Evolutionary conservation across 2,329 filamentous ascomycete genomes (phyloP).

Genomic region (Neofusicoccum kwambonambiense): DNA sequence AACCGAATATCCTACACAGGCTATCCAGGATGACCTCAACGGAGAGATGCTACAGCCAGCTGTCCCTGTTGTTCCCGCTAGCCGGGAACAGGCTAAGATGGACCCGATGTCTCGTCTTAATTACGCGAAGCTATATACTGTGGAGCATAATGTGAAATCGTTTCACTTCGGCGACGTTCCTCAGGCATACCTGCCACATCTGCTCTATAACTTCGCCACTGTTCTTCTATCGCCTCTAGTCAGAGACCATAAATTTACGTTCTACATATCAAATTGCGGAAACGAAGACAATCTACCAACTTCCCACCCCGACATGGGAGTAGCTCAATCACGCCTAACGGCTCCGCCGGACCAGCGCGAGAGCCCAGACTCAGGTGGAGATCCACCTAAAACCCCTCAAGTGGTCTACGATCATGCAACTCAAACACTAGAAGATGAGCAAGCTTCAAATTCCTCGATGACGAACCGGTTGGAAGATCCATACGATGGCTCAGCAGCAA

Average conservation of each 20-base stretch:
- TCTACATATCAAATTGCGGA: too few relatives aligned
- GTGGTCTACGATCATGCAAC: too few relatives aligned
- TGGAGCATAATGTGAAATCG: conserved; percentile 33
- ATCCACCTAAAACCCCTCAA: too few relatives aligned
- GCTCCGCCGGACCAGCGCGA: rapidly evolving
- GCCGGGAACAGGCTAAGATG: conserved; percentile 20
- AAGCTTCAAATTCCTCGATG: too few relatives aligned
- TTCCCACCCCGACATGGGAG: too few relatives aligned
- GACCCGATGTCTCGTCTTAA: conserved; percentile 26
- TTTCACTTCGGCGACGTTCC: conserved; percentile 26
- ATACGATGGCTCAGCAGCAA: too few relatives aligned
- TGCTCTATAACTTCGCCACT: background rate
- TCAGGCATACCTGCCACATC: background rate
- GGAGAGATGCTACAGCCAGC: conserved; percentile 19
- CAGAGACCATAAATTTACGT: too few relatives aligned
- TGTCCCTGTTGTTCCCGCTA: conserved; percentile 20
- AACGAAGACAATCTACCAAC: too few relatives aligned
- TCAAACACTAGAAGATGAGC: too few relatives aligned
- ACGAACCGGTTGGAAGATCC: too few relatives aligned
- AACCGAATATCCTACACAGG: background rate
- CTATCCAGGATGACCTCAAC: background rate
- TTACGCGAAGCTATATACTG: conserved; percentile 27
- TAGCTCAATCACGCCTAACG: too few relatives aligned
- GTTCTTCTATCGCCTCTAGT: background rate
- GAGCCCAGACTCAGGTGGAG: too few relatives aligned